A percentile compares a stretch with the other conserved stretches of the same genome.
Conservation (phyloP, 2,329 filamentous ascomycete genomes). For the Stemphylium lycopersici region DNA sequence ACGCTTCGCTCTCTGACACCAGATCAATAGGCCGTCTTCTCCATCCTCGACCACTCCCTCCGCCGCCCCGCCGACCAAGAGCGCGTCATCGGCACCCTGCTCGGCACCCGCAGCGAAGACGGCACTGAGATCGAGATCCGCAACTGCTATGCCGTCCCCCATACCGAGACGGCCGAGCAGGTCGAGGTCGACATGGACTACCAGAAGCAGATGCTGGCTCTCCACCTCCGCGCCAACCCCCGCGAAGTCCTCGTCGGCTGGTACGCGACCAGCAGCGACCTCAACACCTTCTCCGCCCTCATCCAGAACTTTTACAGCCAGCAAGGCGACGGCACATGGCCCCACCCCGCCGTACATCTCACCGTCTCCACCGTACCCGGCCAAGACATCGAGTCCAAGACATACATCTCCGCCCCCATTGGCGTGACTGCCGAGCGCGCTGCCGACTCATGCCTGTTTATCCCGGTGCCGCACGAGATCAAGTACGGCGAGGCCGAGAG, state of each 20-base stretch:
- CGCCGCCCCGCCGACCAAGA: conserved; percentile 91
- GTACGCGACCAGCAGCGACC: conserved; percentile 96
- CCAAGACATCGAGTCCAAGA: conserved; percentile 84
- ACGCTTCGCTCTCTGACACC: conserved; percentile 13
- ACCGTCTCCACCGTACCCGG: conserved; percentile 91
- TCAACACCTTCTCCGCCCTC: conserved; percentile 97
- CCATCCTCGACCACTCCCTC: conserved; percentile 83
- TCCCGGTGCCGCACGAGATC: conserved; percentile 94
- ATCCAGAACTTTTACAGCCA: conserved; percentile 99
- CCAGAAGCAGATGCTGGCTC: conserved; percentile 97
- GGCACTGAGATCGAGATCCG: conserved; percentile 95
- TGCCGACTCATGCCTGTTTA: conserved; percentile 95
- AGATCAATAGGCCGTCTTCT: conserved; percentile 63
- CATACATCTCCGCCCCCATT: conserved; percentile 95
- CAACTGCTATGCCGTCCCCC: conserved; percentile 95
- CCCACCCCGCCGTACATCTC: conserved; percentile 95
- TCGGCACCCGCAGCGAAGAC: conserved; percentile 93
- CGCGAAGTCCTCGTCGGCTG: conserved; percentile 94
- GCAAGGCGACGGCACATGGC: conserved; percentile 95
- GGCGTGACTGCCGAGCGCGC: conserved; percentile 94
- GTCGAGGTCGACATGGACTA: conserved; percentile 99
- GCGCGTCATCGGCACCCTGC: conserved; percentile 93
- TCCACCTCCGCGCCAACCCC: conserved; percentile 92
- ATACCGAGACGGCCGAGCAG: conserved; percentile 98
- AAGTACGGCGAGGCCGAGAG: conserved; percentile 82